Evolutionary conservation across 192 early-diverging fungal genomes (phyloP).

Genomic region (Fimicolochytrium jonesii): DNA sequence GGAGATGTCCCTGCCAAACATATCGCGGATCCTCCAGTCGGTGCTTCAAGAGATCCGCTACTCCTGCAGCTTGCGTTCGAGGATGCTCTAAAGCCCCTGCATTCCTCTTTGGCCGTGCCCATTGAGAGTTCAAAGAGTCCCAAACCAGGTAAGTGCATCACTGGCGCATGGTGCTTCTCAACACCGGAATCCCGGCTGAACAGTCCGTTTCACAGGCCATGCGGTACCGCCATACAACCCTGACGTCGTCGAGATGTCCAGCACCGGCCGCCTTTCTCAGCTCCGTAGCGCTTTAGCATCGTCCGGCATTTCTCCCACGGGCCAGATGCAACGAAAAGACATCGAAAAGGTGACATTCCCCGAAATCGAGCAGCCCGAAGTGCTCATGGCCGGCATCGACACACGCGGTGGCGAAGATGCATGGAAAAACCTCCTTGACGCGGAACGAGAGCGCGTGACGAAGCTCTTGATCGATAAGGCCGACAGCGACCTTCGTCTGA

Average conservation of each 20-base stretch:
- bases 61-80: background rate
- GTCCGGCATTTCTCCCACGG: conserved; percentile 4
- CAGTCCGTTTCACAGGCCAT: too few relatives aligned
- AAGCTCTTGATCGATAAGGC: conserved; percentile 19
- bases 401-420: background rate
- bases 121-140: too few relatives aligned
- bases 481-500: background rate
- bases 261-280: background rate
- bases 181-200: too few relatives aligned
- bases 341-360: background rate
- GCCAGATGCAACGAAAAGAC: too few relatives aligned
- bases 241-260: background rate
- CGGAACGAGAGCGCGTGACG: conserved; percentile 3
- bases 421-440: conserved; percentile 3
- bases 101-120: too few relatives aligned
- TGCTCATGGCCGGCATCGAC: background rate
- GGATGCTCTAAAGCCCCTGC: too few relatives aligned
- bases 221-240: conserved; percentile 16
- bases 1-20: background rate
- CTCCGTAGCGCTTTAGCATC: background rate
- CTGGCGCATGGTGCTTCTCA: too few relatives aligned
- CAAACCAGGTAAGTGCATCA: too few relatives aligned
- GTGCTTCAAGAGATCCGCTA: background rate
- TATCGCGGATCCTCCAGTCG: background rate
- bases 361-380: background rate